Base-by-base conservation (phyloP, 306 rosid genomes). In the Rubus parviflorus region DNA sequence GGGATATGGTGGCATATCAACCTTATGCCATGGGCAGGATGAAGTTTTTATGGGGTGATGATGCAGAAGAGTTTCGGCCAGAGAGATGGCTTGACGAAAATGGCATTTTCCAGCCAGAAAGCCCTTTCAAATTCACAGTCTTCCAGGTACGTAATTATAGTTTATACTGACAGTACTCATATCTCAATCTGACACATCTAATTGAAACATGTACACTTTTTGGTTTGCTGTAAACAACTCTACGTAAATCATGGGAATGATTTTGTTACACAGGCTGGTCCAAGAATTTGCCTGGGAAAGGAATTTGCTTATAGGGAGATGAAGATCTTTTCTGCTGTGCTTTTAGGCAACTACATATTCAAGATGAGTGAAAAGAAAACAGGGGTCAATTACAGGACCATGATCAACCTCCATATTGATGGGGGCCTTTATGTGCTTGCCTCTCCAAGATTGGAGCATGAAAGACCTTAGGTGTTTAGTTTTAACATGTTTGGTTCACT, bases 1-100 rank as follows among this genome's bases (percentile, higher is more conserved):
- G 84, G 57, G 82, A 80, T 73, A 12, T 37, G 30, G 72, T 83
- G 75, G 8, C 61, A 7, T 83, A 75, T 40, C 62, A 70, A 42
- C 67, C 83, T 61, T 83, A 79, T 66, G 81, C 81, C 70, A 83
- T 83, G 86, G 82, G 82, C 7, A 65, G 72, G 54, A 73, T 74
- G 87, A 77, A 70, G 14, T 72, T 30, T 63, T 7, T 80, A 14
- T 77, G 82, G 85, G 87, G 87, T 1, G 74, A 80, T 3, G 78
- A 84, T 45, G 87, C 80, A 2, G 87, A 84, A 68, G 77, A 73
- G 35, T 84, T 83, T 47, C 66, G 66, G 47, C 80, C 84, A 0
- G 72, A 80, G 42, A 73, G 87, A 46, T 84, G 84, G 87, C 56
- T 84, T 5, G 38, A 80, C 30, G 72, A 40, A 79, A 68, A 77